Evolutionary conservation across 75 land plant species (phyloP).

Genomic region (Gnetum montanum): DNA sequence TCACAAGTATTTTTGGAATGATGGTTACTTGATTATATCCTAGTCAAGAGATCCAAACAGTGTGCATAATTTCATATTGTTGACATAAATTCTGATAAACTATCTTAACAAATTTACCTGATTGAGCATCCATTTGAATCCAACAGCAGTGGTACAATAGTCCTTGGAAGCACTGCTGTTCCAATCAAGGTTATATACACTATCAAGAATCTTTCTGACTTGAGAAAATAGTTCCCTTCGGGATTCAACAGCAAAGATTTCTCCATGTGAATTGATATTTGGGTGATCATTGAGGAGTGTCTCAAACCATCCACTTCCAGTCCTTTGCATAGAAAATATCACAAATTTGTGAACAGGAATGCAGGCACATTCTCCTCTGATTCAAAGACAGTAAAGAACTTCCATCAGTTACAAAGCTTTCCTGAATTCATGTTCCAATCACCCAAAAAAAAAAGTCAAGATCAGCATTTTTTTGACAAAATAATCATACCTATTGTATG

Average conservation of each 20-base stretch:
- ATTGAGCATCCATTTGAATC: slow-evolving; percentile 64
- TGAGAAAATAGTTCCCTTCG: slow-evolving; percentile 48
- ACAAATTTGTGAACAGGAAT: slow-evolving; percentile 78
- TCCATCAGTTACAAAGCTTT: no score
- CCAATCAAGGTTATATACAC: slow-evolving; percentile 45
- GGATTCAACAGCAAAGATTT: slow-evolving; percentile 58
- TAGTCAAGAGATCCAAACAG: no score
- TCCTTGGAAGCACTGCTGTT: slow-evolving; percentile 45
- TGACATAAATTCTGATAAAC: no score
- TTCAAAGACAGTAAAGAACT: no score
- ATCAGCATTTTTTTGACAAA: no score
- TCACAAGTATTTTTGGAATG: no score
- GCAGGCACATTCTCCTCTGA: slow-evolving; percentile 74
- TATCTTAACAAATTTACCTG: slow-evolving; percentile 33
- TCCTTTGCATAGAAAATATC: slow-evolving; percentile 76
- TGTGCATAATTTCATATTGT: no score
- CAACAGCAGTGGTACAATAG: slow-evolving; percentile 40
- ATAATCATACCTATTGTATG: slow-evolving; percentile 6
- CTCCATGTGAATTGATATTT: slow-evolving; percentile 88
- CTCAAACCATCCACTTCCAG: slow-evolving; percentile 98
- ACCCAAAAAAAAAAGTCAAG: no score
- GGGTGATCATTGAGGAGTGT: slow-evolving; percentile 81
- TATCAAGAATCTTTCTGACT: slow-evolving; percentile 21
- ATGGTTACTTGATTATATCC: no score
- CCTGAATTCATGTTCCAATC: no score